phyloP scores from a whole-genome alignment of 2,329 filamentous ascomycete species.

The Clarireedia monteithiana region DNA sequence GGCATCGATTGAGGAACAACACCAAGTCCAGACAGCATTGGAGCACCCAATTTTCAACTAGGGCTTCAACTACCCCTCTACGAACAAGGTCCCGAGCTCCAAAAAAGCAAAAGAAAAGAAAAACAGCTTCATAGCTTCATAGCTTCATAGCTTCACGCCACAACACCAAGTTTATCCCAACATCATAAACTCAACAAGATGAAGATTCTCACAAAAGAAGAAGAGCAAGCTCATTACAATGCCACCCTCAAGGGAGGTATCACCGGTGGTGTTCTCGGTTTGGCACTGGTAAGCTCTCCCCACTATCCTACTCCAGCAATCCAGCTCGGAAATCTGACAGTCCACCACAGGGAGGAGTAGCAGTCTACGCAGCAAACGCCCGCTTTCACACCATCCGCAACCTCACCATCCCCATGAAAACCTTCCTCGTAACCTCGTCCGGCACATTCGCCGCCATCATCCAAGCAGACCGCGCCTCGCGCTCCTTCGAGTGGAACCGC shows the following conservation, averaged over 20 bases:
- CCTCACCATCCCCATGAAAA: constrained; percentile 82
- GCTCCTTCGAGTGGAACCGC: constrained; percentile 56
- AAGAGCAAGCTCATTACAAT: constrained; percentile 79
- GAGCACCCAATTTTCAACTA: no score
- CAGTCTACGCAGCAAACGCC: constrained; percentile 54
- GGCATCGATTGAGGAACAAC: no score
- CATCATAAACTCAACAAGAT: constrained; percentile 40
- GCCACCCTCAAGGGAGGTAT: constrained; percentile 72
- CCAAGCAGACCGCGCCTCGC: constrained; percentile 68
- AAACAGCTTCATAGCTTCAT: background rate
- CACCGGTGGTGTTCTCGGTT: constrained; percentile 62
- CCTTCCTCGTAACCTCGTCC: constrained; percentile 78
- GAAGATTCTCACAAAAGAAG: constrained; percentile 94
- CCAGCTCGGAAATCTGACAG: constrained; percentile 2
- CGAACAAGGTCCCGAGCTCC: background rate
- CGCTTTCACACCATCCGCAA: constrained; percentile 72
- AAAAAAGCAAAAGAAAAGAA: background rate
- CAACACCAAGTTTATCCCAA: background rate
- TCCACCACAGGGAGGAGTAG: constrained; percentile 34
- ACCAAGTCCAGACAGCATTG: no score
- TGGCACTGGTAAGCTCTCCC: constrained; percentile 54
- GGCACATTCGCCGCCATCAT: constrained; percentile 86
- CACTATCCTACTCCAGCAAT: background rate
- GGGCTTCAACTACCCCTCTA: background rate
- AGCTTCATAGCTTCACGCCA: background rate